Percentiles rank a stretch among this genome's conserved stretches.
Conservation (phyloP, 306 rosid species). For the Medicago truncatula region DNA sequence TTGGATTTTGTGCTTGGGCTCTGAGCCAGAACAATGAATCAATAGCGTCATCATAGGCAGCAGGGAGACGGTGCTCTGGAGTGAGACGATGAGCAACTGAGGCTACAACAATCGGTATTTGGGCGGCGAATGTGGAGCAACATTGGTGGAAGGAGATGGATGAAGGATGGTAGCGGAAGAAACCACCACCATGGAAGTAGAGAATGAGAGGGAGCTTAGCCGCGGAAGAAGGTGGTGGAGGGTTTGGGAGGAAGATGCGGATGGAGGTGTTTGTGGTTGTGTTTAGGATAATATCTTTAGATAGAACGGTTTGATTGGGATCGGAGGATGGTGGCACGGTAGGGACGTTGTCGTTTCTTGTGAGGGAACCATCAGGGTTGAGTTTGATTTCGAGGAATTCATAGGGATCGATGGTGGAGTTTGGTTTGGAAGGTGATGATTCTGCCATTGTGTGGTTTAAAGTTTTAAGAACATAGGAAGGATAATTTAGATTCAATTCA, state of each 20-base stretch:
- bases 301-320: conserved; percentile 37
- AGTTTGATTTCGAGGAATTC: conserved; percentile 51
- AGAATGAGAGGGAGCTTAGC: conserved; percentile 42
- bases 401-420: conserved; percentile 51
- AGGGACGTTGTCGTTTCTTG: conserved; percentile 46
- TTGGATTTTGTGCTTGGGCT: conserved; percentile 39
- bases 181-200: conserved; percentile 90
- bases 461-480: too few relatives aligned
- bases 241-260: conserved; percentile 70
- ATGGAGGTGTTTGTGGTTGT: conserved; percentile 55
- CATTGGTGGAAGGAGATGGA: conserved; percentile 56
- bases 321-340: conserved; percentile 38
- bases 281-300: conserved; percentile 65
- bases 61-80: conserved; percentile 88
- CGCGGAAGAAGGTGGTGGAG: conserved; percentile 44
- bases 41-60: conserved; percentile 77
- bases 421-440: too few relatives aligned
- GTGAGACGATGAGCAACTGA: conserved; percentile 80
- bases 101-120: conserved; percentile 35
- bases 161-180: conserved; percentile 63
- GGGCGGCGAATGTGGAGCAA: conserved; percentile 44
- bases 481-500: too few relatives aligned
- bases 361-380: conserved; percentile 72
- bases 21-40: conserved; percentile 60
- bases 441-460: too few relatives aligned